phyloP scores from a whole-genome alignment of 768 basidiomycete genomes.

The Clitopilus hobsonii region DNA sequence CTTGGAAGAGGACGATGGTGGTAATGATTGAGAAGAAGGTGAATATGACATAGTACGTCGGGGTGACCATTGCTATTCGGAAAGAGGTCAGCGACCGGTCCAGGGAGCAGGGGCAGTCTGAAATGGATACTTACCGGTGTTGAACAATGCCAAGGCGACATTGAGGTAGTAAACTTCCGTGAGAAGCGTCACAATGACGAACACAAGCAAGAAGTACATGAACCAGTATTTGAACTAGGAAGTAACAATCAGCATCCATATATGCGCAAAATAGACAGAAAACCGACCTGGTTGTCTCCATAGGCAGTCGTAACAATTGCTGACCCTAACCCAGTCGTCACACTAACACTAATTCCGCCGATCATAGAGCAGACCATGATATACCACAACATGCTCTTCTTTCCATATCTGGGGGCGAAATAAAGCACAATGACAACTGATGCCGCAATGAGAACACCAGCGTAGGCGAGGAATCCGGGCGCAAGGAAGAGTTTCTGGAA shows the following conservation, averaged over 20 bases:
- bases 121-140: slow-evolving; percentile 56
- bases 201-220: slow-evolving; percentile 80
- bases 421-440: slow-evolving; percentile 74
- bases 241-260: slow-evolving; percentile 1
- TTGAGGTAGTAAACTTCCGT: slow-evolving; percentile 95
- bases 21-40: slow-evolving; percentile 85
- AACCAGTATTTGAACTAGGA: slow-evolving; percentile 87
- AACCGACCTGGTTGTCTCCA: slow-evolving; percentile 72
- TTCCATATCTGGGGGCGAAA: slow-evolving; percentile 84
- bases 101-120: slow-evolving; percentile 3
- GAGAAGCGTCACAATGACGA: slow-evolving; percentile 78
- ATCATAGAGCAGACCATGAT: slow-evolving; percentile 95
- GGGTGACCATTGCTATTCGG: slow-evolving; percentile 43
- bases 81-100: slow-evolving; percentile 57
- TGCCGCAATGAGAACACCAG: slow-evolving; percentile 54
- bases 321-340: slow-evolving; percentile 89
- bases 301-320: slow-evolving; percentile 78
- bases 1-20: slow-evolving; percentile 83
- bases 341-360: slow-evolving; percentile 91
- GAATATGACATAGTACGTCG: slow-evolving; percentile 84
- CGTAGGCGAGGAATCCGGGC: slow-evolving; percentile 76
- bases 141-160: slow-evolving; percentile 92
- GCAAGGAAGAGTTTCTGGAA: slow-evolving; percentile 82
- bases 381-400: slow-evolving; percentile 92
- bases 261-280: not conserved